Percentiles rank a stretch among this genome's conserved stretches.
These are phyloP conservation scores for Torulaspora pretoriensis DNA, from an alignment of 1,139 yeast species.

Conservation along the genomic window DNA sequence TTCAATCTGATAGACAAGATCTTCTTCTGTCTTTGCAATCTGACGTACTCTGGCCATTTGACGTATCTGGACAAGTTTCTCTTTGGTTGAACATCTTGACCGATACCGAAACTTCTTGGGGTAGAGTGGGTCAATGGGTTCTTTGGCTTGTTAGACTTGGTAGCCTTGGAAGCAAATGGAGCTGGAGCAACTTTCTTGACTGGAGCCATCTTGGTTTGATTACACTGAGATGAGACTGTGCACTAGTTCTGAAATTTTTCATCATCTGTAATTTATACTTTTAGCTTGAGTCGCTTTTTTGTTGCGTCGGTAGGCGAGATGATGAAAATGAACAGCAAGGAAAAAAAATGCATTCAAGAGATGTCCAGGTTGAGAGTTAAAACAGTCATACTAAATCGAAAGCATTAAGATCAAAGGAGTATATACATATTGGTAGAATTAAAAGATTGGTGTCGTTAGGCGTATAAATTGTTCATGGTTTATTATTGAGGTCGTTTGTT, in stretches of 20 bases:
- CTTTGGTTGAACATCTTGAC: slow-evolving; percentile 92
- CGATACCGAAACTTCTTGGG: slow-evolving; percentile 94
- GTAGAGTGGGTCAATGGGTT: slow-evolving; percentile 83
- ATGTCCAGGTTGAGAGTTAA: background rate
- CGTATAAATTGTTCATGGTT: background rate
- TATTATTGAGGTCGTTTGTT: too few relatives aligned
- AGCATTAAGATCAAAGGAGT: too few relatives aligned
- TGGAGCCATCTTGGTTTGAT: slow-evolving; percentile 50
- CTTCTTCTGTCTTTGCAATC: slow-evolving; percentile 97
- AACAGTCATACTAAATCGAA: slow-evolving; percentile 4
- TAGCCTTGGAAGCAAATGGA: slow-evolving; percentile 58
- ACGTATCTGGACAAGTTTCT: slow-evolving; percentile 94
- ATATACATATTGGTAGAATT: background rate
- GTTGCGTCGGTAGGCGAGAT: slow-evolving; percentile 1
- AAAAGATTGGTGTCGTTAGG: background rate
- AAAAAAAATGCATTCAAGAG: background rate
- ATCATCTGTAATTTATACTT: background rate
- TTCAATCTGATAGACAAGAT: slow-evolving; percentile 89
- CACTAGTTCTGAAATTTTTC: background rate
- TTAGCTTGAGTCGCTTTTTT: background rate
- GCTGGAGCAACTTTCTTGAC: slow-evolving; percentile 87
- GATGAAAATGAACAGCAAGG: background rate
- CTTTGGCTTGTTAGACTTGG: slow-evolving; percentile 43
- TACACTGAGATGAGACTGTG: background rate
- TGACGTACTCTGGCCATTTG: slow-evolving; percentile 97